A percentile compares a stretch with the other conserved stretches of the same genome.
These are phyloP conservation scores for Microsporum canis DNA, from an alignment of 2,329 filamentous ascomycete species.

Conservation along the genomic window DNA sequence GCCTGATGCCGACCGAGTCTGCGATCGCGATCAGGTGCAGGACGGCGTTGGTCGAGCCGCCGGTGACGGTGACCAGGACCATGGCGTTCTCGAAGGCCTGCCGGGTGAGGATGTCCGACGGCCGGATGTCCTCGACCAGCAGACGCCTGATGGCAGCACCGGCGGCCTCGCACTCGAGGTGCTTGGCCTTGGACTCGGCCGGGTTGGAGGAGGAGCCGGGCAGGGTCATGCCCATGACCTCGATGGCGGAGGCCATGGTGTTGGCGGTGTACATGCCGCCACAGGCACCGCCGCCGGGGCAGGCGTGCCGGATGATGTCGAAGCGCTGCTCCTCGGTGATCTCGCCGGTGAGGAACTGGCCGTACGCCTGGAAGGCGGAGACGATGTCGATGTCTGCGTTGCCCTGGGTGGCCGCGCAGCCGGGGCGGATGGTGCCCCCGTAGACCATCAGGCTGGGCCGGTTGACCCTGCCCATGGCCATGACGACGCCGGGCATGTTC, in stretches of 20 bases:
- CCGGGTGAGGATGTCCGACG: conserved; percentile 66
- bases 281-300: conserved; percentile 71
- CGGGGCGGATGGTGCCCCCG: conserved; percentile 84
- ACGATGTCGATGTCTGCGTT: conserved; percentile 80
- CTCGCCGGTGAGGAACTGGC: conserved; percentile 82
- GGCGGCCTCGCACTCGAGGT: conserved; percentile 58
- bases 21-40: conserved; percentile 77
- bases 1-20: conserved; percentile 66
- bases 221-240: conserved; percentile 66
- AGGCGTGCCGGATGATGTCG: conserved; percentile 88
- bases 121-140: conserved; percentile 64
- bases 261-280: conserved; percentile 78
- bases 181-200: conserved; percentile 60
- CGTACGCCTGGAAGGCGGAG: conserved; percentile 95
- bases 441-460: conserved; percentile 95
- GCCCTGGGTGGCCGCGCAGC: conserved; percentile 65
- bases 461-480: conserved; percentile 92
- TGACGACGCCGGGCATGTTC: conserved; percentile 92
- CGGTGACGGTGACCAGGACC: conserved; percentile 69
- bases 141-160: conserved; percentile 64
- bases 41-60: conserved; percentile 76
- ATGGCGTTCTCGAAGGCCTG: conserved; percentile 78
- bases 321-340: conserved; percentile 85
- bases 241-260: conserved; percentile 64
- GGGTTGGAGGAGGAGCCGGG: conserved; percentile 71